These are phyloP conservation scores for Ophiostoma australiae DNA, from an alignment of 2,329 filamentous ascomycete genomes.

Conservation along the genomic window DNA sequence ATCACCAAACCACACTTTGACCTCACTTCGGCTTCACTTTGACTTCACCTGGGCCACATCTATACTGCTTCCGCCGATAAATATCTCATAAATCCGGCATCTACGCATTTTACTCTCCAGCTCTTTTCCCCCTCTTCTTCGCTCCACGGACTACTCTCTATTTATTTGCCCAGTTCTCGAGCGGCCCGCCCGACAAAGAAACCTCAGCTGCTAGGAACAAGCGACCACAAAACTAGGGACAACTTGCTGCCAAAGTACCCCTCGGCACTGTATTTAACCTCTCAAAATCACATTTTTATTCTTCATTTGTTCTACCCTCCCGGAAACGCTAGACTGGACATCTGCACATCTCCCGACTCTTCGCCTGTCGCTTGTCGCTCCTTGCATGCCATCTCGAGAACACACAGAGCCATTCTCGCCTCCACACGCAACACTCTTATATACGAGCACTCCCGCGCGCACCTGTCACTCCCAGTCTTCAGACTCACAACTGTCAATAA, in stretches of 20 bases:
- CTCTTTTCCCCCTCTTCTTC: background rate
- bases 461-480: background rate
- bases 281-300: background rate
- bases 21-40: background rate
- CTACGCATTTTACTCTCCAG: background rate
- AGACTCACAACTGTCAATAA: background rate
- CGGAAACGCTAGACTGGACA: background rate
- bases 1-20: background rate
- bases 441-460: slow-evolving; percentile 4
- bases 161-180: slow-evolving; percentile 1
- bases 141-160: background rate
- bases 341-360: slow-evolving; percentile 6
- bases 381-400: background rate
- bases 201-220: background rate
- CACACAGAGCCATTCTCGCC: background rate
- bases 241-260: background rate
- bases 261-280: background rate
- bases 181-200: slow-evolving; percentile 8
- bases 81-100: background rate
- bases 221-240: background rate
- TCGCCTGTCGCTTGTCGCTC: background rate
- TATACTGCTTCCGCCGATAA: background rate
- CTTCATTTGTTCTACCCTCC: background rate
- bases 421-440: background rate
- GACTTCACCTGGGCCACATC: background rate